Evolutionary conservation across 2,329 filamentous ascomycete genomes (phyloP).

Genomic region (Pseudocercospora crystallina): DNA sequence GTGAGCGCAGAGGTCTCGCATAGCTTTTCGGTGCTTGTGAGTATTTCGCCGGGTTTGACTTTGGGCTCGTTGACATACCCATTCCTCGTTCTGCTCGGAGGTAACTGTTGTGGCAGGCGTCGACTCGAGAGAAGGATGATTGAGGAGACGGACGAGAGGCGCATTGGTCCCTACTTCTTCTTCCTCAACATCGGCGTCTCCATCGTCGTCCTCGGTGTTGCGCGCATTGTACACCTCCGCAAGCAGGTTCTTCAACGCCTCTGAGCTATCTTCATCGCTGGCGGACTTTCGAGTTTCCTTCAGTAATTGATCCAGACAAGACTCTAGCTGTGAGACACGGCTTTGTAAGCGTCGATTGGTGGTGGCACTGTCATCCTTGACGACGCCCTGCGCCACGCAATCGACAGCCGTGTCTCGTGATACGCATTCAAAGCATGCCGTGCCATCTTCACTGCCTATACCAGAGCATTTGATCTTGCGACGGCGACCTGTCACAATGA

Average conservation of each 20-base stretch:
- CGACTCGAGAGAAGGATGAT: not conserved
- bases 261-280: not conserved
- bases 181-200: slow-evolving; percentile 1
- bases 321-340: slow-evolving; percentile 7
- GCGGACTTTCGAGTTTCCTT: not conserved
- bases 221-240: no score
- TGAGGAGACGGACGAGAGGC: slow-evolving; percentile 2
- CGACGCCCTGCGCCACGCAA: slow-evolving; percentile 14
- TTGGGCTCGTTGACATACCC: not conserved
- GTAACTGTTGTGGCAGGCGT: not conserved
- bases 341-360: slow-evolving; percentile 3
- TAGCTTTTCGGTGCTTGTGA: not conserved
- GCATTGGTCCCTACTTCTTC: not conserved
- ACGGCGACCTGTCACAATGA: slow-evolving; percentile 5
- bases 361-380: not conserved
- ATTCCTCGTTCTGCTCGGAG: not conserved
- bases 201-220: not conserved
- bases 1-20: not conserved
- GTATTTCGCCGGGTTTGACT: not conserved
- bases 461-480: slow-evolving; percentile 16
- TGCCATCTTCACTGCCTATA: not conserved
- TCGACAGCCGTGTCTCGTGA: slow-evolving; percentile 8
- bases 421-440: slow-evolving; percentile 12
- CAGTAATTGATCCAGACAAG: not conserved
- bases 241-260: not conserved